Evolutionary conservation across 1,284 basidiomycete genomes (phyloP).

Genomic region (Abortiporus biennis): DNA sequence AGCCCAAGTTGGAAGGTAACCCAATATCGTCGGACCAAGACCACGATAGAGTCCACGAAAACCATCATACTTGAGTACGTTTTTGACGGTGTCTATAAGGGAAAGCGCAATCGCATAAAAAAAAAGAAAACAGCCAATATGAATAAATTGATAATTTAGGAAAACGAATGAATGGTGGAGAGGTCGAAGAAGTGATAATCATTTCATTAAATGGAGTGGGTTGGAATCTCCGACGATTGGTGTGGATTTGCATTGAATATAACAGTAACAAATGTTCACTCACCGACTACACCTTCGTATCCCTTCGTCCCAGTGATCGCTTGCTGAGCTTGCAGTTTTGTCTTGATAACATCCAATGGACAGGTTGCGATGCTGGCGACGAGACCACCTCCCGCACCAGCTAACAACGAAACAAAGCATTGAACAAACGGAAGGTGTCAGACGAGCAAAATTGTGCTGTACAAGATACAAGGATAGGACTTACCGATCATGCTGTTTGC

Average conservation of each 20-base stretch:
- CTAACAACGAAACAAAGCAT: too few species aligned
- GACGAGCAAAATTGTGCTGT: constrained; percentile 7
- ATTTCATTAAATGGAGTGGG: constrained; percentile 17
- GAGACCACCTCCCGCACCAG: constrained; percentile 83
- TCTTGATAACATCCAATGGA: constrained; percentile 97
- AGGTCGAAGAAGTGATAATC: too few species aligned
- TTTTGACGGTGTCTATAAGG: constrained; percentile 59
- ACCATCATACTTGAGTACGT: constrained; percentile 72
- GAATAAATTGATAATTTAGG: too few species aligned
- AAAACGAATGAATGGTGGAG: too few species aligned
- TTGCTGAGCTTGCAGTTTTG: constrained; percentile 89
- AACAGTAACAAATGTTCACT: too few species aligned
- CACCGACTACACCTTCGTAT: constrained; percentile 75
- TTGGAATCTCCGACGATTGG: constrained; percentile 15
- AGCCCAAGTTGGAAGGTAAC: constrained; percentile 95
- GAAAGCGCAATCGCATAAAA: too few species aligned
- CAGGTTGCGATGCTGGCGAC: constrained; percentile 94
- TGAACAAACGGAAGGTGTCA: constrained; percentile 5
- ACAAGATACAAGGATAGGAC: constrained; percentile 11
- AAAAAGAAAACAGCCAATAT: too few species aligned
- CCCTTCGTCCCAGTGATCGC: constrained; percentile 56
- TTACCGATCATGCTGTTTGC: constrained; percentile 72
- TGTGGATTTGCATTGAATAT: constrained; percentile 15
- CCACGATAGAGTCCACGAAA: constrained; percentile 88
- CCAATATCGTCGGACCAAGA: constrained; percentile 90